phyloP scores from a whole-genome alignment of 2,329 filamentous ascomycete species.

The Verticillium longisporum region DNA sequence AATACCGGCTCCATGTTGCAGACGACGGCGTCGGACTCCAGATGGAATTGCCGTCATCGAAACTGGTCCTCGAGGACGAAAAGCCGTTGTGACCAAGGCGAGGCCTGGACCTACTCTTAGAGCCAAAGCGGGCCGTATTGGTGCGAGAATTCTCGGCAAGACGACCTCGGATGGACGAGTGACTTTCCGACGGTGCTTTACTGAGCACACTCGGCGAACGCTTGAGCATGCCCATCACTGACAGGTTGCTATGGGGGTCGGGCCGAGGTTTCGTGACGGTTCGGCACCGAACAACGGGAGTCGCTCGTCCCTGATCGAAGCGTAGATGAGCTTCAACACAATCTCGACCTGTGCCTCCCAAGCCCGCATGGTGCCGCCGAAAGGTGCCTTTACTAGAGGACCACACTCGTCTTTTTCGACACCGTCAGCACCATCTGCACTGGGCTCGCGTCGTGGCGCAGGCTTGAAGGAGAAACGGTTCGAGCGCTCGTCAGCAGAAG shows the following conservation, averaged over 20 bases:
- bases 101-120: slow-evolving; percentile 78
- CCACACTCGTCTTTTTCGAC: slow-evolving; percentile 53
- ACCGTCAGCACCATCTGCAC: slow-evolving; percentile 22
- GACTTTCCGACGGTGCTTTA: slow-evolving; percentile 82
- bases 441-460: slow-evolving; percentile 34
- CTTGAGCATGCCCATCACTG: slow-evolving; percentile 71
- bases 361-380: slow-evolving; percentile 64
- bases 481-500: slow-evolving; percentile 29
- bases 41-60: slow-evolving; percentile 83
- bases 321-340: slow-evolving; percentile 89
- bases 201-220: slow-evolving; percentile 86
- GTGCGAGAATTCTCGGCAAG: slow-evolving; percentile 50
- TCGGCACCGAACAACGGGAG: slow-evolving; percentile 76
- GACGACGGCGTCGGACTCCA: slow-evolving; percentile 82
- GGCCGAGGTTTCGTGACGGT: slow-evolving; percentile 31
- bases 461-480: slow-evolving; percentile 46
- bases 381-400: slow-evolving; percentile 70
- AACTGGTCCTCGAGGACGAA: slow-evolving; percentile 85
- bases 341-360: slow-evolving; percentile 88
- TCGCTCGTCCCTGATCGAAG: slow-evolving; percentile 79
- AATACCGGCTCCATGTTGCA: slow-evolving; percentile 95
- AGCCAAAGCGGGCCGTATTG: slow-evolving; percentile 65
- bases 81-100: slow-evolving; percentile 70
- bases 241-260: slow-evolving; percentile 55
- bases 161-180: slow-evolving; percentile 63